phyloP scores from a whole-genome alignment of 495 filamentous ascomycete genomes.

The Neurospora sp. region DNA sequence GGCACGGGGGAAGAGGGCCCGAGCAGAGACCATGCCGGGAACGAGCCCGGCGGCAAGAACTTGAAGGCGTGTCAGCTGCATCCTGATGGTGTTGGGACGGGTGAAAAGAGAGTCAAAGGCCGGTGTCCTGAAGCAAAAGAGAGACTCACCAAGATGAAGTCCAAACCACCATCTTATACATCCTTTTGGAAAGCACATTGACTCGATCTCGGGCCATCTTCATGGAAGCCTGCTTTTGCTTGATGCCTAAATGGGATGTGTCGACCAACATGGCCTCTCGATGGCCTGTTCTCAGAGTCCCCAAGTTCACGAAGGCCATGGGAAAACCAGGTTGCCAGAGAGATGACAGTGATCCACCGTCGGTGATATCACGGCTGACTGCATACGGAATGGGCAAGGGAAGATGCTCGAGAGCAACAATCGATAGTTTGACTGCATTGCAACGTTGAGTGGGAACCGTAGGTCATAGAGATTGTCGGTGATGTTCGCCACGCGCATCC shows the following conservation, averaged over 20 bases:
- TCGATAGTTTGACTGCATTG: background rate
- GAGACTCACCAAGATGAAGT: background rate
- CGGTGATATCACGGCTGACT: background rate
- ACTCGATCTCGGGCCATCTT: background rate
- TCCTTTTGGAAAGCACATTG: background rate
- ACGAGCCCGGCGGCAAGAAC: background rate
- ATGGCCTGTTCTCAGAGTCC: background rate
- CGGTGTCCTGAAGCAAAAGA: background rate
- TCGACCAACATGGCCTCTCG: background rate
- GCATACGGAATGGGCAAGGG: background rate
- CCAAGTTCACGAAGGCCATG: background rate
- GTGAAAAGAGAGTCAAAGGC: background rate
- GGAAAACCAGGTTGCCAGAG: background rate
- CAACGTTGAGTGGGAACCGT: background rate
- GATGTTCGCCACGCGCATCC: background rate
- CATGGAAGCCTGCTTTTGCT: background rate
- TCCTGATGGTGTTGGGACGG: background rate
- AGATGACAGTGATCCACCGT: background rate
- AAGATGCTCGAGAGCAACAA: background rate
- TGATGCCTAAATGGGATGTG: background rate
- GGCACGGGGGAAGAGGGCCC: conserved; percentile 1
- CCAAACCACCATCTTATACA: background rate
- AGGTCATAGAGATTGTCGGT: background rate
- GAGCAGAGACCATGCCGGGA: background rate
- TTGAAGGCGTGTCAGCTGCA: background rate